Base-by-base conservation (phyloP, 2,329 filamentous ascomycete species). In the Cercospora sesami region DNA sequence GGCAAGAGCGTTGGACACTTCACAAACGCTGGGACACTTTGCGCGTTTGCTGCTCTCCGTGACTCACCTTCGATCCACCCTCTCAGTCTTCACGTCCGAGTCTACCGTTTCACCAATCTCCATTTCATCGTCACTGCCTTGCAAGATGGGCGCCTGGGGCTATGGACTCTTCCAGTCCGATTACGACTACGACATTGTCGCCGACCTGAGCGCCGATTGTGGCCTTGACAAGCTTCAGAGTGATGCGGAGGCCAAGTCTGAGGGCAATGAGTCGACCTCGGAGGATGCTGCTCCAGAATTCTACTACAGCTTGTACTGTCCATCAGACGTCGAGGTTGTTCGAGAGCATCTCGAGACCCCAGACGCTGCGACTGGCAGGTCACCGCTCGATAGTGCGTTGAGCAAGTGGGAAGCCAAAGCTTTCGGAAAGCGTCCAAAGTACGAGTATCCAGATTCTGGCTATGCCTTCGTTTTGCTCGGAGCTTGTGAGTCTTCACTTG, bases 101-200 rank as follows among this genome's bases (percentile, higher is more conserved):
- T 14, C 36, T 30, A 16, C 36, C 16, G 16, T 39, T 16, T 21
- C 21, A n/a, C 21, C 28, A 10, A 28, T 21, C 57, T 9, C 10
- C 23, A 28, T 14, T 28, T 48, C 28, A 14, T 16, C 33, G 14
- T n/a, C 59, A 62, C 16, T 28, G 16, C 14, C 57, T 21, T 5
- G 9, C 39, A 45, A 23, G n/a, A 72, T 72, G 70, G 70, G 70
- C 10, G 39, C 36, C 21, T 69, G 67, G 67, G 68, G 70, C 21
- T 60, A 64, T 9, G 62, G 67, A n/a, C 62, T 71, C 10, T 69
- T 72, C 62, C 63, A 72, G 26, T 71, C 68, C 9, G 70, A 72
- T 21, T 48, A 65, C 23, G 70, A 72, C 31, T 42, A 42, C 33
- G 69, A 69, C 30, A 7, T 5, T 8, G 30, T 68, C 16, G 18